A percentile compares a stretch with the other conserved stretches of the same genome.
Evolutionary conservation across 2,329 filamentous ascomycete genomes (phyloP).

Genomic region (Pyrenophora seminiperda): DNA sequence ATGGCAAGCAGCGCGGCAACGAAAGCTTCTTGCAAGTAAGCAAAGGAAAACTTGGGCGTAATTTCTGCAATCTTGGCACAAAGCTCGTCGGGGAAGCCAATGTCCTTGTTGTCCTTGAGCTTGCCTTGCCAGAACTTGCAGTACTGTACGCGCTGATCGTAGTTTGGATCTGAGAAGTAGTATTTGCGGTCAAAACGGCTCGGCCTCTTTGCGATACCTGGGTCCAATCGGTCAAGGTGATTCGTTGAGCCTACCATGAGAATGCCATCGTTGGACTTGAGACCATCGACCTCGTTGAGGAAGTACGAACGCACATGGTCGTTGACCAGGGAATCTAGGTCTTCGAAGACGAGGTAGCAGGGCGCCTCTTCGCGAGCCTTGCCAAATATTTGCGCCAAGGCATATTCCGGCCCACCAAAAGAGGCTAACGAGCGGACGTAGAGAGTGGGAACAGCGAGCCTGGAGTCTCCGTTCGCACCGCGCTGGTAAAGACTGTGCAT

Average conservation of each 20-base stretch:
- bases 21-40: constrained; percentile 54
- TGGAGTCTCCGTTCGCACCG: constrained; percentile 42
- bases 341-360: constrained; percentile 73
- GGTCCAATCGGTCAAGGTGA: constrained; percentile 67
- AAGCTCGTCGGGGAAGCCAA: constrained; percentile 51
- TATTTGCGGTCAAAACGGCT: constrained; percentile 56
- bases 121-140: constrained; percentile 53
- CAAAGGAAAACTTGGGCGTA: constrained; percentile 53
- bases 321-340: constrained; percentile 69
- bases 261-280: constrained; percentile 72
- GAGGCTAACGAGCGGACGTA: constrained; percentile 59
- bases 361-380: constrained; percentile 68
- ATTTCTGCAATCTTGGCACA: constrained; percentile 49
- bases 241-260: constrained; percentile 72
- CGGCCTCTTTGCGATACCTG: constrained; percentile 60
- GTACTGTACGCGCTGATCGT: constrained; percentile 49
- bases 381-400: constrained; percentile 44
- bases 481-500: constrained; percentile 67
- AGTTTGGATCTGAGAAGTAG: constrained; percentile 50
- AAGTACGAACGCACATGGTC: constrained; percentile 69
- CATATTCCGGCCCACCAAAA: constrained; percentile 60
- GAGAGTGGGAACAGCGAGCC: constrained; percentile 58
- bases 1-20: constrained; percentile 49
- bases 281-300: constrained; percentile 73
- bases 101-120: constrained; percentile 42